Percentiles rank a stretch among this genome's conserved stretches.
Evolutionary conservation across 305 asterid genomes (phyloP).

Genomic region (Ruellia speciosa): DNA sequence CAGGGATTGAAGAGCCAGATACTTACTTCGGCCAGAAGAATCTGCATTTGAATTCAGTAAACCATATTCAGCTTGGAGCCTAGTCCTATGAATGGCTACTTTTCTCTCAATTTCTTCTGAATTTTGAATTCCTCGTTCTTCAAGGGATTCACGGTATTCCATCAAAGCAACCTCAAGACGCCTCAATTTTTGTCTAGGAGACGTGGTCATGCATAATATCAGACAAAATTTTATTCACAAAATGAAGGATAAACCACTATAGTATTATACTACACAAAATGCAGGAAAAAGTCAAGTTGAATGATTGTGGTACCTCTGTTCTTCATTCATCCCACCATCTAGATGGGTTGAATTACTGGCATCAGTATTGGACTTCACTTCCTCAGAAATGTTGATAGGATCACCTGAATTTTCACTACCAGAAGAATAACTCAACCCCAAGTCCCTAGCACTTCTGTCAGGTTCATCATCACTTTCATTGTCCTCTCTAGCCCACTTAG

Average conservation of each 20-base stretch:
- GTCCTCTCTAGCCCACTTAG: conserved; percentile 79
- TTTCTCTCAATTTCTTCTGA: conserved; percentile 71
- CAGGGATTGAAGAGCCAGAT: conserved; percentile 1
- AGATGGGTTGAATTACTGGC: conserved; percentile 44
- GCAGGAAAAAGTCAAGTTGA: conserved; percentile 2
- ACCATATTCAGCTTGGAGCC: conserved; percentile 64
- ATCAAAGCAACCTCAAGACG: conserved; percentile 77
- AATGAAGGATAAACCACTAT: not conserved
- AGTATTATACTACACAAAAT: conserved; percentile 1
- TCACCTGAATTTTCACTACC: conserved; percentile 72
- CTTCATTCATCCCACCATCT: conserved; percentile 72
- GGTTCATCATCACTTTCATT: conserved; percentile 55
- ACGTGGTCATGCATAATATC: conserved; percentile 17
- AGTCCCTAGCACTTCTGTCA: conserved; percentile 40
- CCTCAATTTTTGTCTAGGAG: conserved; percentile 73
- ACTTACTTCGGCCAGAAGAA: conserved; percentile 61
- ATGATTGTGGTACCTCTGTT: conserved; percentile 51
- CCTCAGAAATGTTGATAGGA: conserved; percentile 35
- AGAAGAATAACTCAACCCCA: conserved; percentile 65
- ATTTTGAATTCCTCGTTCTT: conserved; percentile 57
- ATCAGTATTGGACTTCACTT: conserved; percentile 46
- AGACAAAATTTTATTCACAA: too few species aligned
- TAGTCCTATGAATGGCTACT: conserved; percentile 56
- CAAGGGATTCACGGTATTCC: conserved; percentile 90
- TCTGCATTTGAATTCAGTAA: conserved; percentile 47